Percentiles rank a stretch among this genome's conserved stretches.
Conservation (phyloP, 208 protist species). For the Trypanosoma cruzi region DNA sequence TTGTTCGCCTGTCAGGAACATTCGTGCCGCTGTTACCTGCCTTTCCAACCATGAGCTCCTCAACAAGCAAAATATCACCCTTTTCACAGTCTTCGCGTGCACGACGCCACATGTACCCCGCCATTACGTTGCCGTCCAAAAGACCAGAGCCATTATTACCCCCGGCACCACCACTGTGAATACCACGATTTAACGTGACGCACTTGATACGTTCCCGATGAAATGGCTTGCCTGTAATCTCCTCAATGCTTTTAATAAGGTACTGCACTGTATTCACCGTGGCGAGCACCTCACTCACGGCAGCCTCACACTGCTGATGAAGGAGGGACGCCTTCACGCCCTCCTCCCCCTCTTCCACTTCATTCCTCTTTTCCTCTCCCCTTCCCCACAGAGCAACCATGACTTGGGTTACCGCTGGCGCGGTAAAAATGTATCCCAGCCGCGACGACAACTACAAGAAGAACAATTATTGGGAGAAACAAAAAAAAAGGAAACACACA, state of each 20-base stretch:
- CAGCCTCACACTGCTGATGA: slow-evolving; percentile 54
- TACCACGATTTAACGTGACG: too few relatives aligned
- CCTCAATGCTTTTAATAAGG: slow-evolving; percentile 77
- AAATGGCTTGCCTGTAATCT: slow-evolving; percentile 55
- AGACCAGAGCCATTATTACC: slow-evolving; percentile 12
- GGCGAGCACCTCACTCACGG: slow-evolving; percentile 69
- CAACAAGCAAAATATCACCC: slow-evolving; percentile 78
- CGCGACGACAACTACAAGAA: too few relatives aligned
- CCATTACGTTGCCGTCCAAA: slow-evolving; percentile 32
- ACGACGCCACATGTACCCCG: slow-evolving; percentile 84
- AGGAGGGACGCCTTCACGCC: neutral
- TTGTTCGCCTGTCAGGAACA: slow-evolving; percentile 9
- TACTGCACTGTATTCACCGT: slow-evolving; percentile 88
- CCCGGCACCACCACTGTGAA: neutral
- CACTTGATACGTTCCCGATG: slow-evolving; percentile 80
- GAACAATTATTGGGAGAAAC: too few relatives aligned
- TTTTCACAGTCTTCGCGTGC: slow-evolving; percentile 53
- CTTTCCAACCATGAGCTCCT: slow-evolving; percentile 43
- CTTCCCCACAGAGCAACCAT: neutral
- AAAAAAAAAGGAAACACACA: slow-evolving; percentile 5
- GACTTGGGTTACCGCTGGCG: too few relatives aligned
- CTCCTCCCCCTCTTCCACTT: neutral
- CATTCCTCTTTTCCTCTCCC: neutral
- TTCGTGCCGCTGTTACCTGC: neutral
- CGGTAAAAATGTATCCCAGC: too few relatives aligned